Conservation (phyloP, 2,329 filamentous ascomycete genomes). For the Penicillium expansum region DNA sequence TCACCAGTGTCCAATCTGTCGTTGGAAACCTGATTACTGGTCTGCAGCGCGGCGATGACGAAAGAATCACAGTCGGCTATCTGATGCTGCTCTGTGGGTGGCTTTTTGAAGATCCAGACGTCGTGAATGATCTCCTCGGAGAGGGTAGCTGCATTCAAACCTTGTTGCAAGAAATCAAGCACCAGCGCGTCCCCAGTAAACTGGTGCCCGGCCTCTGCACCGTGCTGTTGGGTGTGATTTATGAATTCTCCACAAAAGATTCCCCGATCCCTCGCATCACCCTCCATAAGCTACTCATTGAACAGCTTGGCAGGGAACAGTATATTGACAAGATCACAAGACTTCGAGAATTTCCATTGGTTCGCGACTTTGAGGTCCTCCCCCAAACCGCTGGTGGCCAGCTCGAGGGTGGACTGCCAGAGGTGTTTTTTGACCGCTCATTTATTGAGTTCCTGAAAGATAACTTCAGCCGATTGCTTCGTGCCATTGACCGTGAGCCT, state of each 20-base stretch:
- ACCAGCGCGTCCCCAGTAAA: slow-evolving; percentile 58
- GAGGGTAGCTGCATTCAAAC: slow-evolving; percentile 92
- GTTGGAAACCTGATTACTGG: slow-evolving; percentile 81
- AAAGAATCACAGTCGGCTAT: slow-evolving; percentile 77
- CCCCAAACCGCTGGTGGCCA: slow-evolving; percentile 63
- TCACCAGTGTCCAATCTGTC: slow-evolving; percentile 87
- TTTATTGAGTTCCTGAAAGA: slow-evolving; percentile 97
- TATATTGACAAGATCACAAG: slow-evolving; percentile 80
- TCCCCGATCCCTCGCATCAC: slow-evolving; percentile 81
- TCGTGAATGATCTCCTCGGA: slow-evolving; percentile 86
- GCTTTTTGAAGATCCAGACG: slow-evolving; percentile 88
- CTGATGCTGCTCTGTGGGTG: slow-evolving; percentile 84
- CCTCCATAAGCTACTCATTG: slow-evolving; percentile 72
- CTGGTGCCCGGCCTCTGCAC: slow-evolving; percentile 80
- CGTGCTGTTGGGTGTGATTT: slow-evolving; percentile 80
- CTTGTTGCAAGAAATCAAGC: slow-evolving; percentile 71
- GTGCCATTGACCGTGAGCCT: slow-evolving; percentile 87
- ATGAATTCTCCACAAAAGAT: slow-evolving; percentile 97
- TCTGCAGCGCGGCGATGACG: slow-evolving; percentile 72
- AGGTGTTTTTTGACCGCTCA: slow-evolving; percentile 78
- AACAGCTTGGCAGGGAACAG: slow-evolving; percentile 76
- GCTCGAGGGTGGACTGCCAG: slow-evolving; percentile 60
- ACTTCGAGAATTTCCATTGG: slow-evolving; percentile 70
- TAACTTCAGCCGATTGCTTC: slow-evolving; percentile 80
- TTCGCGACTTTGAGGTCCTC: slow-evolving; percentile 87